phyloP scores from a whole-genome alignment of 1,284 basidiomycete species.

The Phaffia rhodozyma region DNA sequence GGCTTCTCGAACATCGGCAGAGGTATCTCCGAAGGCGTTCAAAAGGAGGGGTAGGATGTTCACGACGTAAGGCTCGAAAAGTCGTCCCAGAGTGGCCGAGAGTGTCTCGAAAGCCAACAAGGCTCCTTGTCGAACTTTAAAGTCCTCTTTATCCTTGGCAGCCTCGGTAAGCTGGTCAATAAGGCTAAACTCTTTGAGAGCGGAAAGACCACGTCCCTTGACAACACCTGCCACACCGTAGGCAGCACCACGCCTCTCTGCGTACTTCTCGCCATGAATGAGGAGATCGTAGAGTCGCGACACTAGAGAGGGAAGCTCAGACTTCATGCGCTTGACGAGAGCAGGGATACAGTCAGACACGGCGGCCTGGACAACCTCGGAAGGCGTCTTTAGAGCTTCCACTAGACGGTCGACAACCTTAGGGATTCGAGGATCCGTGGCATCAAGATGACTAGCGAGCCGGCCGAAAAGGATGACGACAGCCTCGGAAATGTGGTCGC shows the following conservation, averaged over 20 bases:
- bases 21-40: conserved; percentile 77
- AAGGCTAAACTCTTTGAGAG: conserved; percentile 73
- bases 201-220: conserved; percentile 74
- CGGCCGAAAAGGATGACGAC: conserved; percentile 91
- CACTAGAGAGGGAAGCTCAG: conserved; percentile 53
- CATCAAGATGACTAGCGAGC: conserved; percentile 74
- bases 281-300: conserved; percentile 66
- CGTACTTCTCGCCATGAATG: conserved; percentile 72
- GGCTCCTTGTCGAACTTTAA: conserved; percentile 80
- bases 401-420: conserved; percentile 81
- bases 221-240: conserved; percentile 91
- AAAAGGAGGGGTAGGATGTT: conserved; percentile 75
- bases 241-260: conserved; percentile 80
- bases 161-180: conserved; percentile 63
- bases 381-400: conserved; percentile 83
- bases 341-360: conserved; percentile 90
- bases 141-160: conserved; percentile 78
- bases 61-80: conserved; percentile 91
- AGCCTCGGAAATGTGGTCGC: conserved; percentile 85
- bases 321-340: conserved; percentile 60
- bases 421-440: conserved; percentile 62
- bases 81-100: conserved; percentile 67
- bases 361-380: conserved; percentile 92
- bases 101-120: conserved; percentile 93
- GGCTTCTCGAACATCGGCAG: conserved; percentile 83